These are phyloP conservation scores for Tetrahymena malaccensis DNA, from an alignment of 73 alveolate species.

Conservation along the genomic window DNA sequence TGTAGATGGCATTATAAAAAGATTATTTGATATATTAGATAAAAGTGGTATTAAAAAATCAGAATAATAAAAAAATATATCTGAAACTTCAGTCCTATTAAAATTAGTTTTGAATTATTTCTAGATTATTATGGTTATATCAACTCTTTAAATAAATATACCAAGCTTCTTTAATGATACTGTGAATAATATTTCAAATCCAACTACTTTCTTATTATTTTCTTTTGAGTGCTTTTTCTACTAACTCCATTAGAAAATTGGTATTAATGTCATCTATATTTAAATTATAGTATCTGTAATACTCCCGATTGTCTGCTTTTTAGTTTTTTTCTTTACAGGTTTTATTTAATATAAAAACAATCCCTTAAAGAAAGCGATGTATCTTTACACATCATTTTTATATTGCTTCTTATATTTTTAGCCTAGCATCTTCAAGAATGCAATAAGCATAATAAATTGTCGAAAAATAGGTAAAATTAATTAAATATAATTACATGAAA, in stretches of 20 bases:
- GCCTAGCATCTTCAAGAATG: neutral
- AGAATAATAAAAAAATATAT: neutral
- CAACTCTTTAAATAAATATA: neutral
- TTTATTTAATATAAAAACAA: neutral
- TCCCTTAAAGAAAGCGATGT: neutral
- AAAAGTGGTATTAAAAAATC: neutral
- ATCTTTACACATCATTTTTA: neutral
- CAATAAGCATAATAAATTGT: neutral
- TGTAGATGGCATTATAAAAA: neutral
- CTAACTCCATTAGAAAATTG: neutral
- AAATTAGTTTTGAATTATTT: neutral
- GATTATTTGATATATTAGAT: neutral
- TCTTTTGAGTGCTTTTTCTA: neutral
- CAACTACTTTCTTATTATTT: neutral
- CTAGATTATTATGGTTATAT: neutral
- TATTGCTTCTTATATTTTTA: neutral
- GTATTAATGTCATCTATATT: neutral
- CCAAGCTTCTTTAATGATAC: neutral
- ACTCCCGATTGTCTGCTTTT: neutral
- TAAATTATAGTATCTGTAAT: neutral
- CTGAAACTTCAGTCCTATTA: neutral
- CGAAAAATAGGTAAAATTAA: neutral
- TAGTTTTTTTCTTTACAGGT: neutral
- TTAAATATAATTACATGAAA: too few species aligned
- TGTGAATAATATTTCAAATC: neutral